phyloP scores from a whole-genome alignment of 2,329 filamentous ascomycete genomes.

The Arthrobotrys megalospora region DNA sequence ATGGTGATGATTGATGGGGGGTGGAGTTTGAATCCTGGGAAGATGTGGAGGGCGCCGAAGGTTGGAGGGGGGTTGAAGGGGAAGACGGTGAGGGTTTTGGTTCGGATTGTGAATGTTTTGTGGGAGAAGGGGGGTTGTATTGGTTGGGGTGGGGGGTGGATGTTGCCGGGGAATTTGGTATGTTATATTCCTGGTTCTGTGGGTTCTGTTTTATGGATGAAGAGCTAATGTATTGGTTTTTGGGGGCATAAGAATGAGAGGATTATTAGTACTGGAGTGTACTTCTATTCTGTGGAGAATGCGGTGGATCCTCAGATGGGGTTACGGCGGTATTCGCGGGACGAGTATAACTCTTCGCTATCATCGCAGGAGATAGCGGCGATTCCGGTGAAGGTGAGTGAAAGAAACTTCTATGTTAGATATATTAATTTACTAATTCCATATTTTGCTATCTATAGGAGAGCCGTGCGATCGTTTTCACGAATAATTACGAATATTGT shows the following conservation, averaged over 20 bases:
- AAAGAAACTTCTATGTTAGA: neutral
- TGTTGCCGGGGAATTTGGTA: slow-evolving; percentile 1
- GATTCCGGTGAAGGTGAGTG: slow-evolving; percentile 29
- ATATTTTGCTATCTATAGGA: slow-evolving; percentile 16
- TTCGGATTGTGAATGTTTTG: neutral
- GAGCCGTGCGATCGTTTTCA: slow-evolving; percentile 44
- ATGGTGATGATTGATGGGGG: neutral
- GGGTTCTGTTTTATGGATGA: too few species aligned
- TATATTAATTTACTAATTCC: neutral
- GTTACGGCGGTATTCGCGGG: slow-evolving; percentile 73
- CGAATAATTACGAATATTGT: slow-evolving; percentile 37
- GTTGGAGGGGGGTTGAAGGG: neutral
- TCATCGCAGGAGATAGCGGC: slow-evolving; percentile 15
- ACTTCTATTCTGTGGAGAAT: slow-evolving; percentile 76
- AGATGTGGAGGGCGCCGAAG: neutral
- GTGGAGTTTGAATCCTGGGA: neutral
- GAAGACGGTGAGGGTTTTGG: slow-evolving; percentile 3
- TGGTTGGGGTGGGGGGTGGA: neutral
- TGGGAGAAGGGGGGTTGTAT: neutral
- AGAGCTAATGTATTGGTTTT: neutral
- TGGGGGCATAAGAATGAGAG: slow-evolving; percentile 72
- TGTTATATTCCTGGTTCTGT: neutral
- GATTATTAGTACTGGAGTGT: slow-evolving; percentile 76
- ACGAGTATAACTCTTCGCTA: too few species aligned
- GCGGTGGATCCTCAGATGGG: slow-evolving; percentile 71